Conservation (phyloP, 2,329 filamentous ascomycete species). For the Phaeoacremonium minimum region DNA sequence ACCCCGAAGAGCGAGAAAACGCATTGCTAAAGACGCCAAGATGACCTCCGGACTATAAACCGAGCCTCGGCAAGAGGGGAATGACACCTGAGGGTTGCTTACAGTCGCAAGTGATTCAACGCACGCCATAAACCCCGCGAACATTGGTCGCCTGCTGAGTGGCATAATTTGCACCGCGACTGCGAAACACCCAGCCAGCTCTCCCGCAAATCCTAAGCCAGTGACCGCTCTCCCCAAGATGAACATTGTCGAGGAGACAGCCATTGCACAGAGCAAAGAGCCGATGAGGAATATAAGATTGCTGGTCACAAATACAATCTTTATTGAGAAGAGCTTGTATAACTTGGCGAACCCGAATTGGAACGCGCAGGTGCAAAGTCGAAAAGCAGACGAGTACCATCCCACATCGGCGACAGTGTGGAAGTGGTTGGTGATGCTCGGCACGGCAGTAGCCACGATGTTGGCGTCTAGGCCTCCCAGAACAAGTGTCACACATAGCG, state of each 20-base stretch:
- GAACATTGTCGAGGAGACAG: conserved; percentile 4
- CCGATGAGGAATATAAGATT: conserved; percentile 6
- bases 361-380: conserved; percentile 7
- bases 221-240: conserved; percentile 5
- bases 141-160: conserved; percentile 4
- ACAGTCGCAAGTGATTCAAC: conserved; percentile 3
- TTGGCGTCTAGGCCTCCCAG: conserved; percentile 5
- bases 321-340: conserved; percentile 4
- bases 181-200: conserved; percentile 6
- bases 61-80: no score
- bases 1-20: no score
- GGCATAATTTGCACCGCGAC: conserved; percentile 8
- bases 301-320: conserved; percentile 3
- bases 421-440: conserved; percentile 8
- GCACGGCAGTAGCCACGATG: conserved; percentile 8
- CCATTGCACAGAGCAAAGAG: conserved; percentile 6
- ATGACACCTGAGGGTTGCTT: no score
- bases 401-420: conserved; percentile 9
- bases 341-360: conserved; percentile 8
- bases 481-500: conserved; percentile 5
- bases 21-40: no score
- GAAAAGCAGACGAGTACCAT: conserved; percentile 9
- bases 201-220: conserved; percentile 2
- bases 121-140: background rate
- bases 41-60: no score